Evolutionary conservation across 179 eudicot genomes (phyloP).

Genomic region (Vitellaria paradoxa): DNA sequence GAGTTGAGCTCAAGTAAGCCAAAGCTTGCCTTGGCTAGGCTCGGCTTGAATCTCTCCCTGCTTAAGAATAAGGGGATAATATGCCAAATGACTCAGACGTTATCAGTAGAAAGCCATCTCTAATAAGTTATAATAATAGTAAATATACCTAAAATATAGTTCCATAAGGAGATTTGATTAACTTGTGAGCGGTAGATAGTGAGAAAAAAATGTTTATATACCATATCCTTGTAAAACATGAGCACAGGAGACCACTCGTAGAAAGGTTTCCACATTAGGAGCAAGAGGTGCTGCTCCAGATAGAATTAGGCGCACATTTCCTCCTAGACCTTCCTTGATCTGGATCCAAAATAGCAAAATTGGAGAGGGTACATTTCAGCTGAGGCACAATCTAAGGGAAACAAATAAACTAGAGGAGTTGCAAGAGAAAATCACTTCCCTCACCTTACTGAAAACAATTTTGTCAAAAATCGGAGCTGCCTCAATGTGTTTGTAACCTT

Average conservation of each 20-base stretch:
- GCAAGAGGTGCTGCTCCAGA: conserved; percentile 98
- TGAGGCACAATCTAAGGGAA: not conserved
- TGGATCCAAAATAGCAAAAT: conserved; percentile 22
- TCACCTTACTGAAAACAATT: conserved; percentile 82
- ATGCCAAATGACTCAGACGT: not conserved
- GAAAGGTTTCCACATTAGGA: conserved; percentile 65
- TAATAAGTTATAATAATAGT: not conserved
- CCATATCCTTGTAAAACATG: conserved; percentile 97
- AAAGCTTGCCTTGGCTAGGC: no score
- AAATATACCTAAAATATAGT: not conserved
- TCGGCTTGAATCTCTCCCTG: no score
- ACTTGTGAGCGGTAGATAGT: not conserved
- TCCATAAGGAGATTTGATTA: not conserved
- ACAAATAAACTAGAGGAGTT: not conserved
- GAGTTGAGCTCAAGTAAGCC: no score
- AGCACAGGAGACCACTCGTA: conserved; percentile 85
- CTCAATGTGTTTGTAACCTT: conserved; percentile 68
- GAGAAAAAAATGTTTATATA: conserved; percentile 16
- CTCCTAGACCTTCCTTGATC: conserved; percentile 93
- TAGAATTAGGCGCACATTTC: conserved; percentile 77
- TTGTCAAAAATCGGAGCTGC: conserved; percentile 85
- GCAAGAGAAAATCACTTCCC: not conserved
- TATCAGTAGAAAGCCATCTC: not conserved
- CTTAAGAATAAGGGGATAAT: not conserved
- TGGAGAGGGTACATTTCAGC: not conserved